Base-by-base conservation (phyloP, 768 basidiomycete genomes). In the Leccinum arenicola region DNA sequence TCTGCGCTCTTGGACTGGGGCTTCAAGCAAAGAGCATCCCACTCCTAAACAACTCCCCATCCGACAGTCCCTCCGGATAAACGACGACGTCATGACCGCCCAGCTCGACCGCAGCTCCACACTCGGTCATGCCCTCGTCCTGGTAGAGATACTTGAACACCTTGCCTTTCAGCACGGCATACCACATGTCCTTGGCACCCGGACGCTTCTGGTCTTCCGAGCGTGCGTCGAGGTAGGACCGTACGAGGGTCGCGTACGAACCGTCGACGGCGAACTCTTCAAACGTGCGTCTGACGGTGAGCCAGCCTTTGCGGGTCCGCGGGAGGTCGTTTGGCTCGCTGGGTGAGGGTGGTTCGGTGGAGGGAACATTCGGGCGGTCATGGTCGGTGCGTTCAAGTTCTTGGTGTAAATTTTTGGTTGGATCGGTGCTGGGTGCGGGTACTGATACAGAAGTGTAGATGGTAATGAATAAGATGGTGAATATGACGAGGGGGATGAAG, bases 101-200 rank as follows among this genome's bases (percentile, higher is more conserved):
- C 56, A 98, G 77, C 70, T 96, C 91, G 47, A 98, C 82, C n/a
- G 87, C 95, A 4, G 88, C 93, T 68, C 88, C 89, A 74, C 93
- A 95, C 64, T 98, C 95, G 55, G 83, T 82, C 87, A 92, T 91
- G 15, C 78, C 81, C 75, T 97, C 94, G 73, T 95, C 91, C 73
- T 96, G 93, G 75, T 97, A 98, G 21, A 98, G 77, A 74, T 93
- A 98, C 31, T 27, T 27, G 25, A 98, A 76, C 40, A 96, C 87
- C 67, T 85, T 89, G 48, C 90, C 92, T 79, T 98, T 98, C 70
- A 98, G 81, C 8, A 88, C 92, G 56, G 88, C 91, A 71, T 88
- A 97, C 87, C 91, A 97, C 83, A 83, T 88, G 71, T 97, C 95
- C 75, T 93, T 93, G 15, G 94, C 92, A 52, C 90, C 81, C 14